Evolutionary conservation across 805 yeast genomes (phyloP).

Genomic region (Ascoidea asiatica): DNA sequence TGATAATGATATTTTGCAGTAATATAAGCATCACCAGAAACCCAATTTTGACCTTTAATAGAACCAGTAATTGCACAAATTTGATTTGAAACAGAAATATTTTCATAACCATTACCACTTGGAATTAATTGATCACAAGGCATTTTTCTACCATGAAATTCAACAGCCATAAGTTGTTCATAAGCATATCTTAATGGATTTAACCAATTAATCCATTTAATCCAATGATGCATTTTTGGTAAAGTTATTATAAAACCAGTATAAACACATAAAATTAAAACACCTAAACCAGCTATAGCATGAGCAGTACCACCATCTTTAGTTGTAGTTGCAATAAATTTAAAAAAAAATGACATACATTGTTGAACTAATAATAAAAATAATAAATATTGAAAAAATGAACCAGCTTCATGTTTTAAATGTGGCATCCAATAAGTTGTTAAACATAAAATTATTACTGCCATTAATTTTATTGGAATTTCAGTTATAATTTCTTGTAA

Average conservation of each 20-base stretch:
- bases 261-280: constrained; percentile 43
- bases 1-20: constrained; percentile 20
- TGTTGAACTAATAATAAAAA: constrained; percentile 32
- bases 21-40: constrained; percentile 39
- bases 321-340: constrained; percentile 36
- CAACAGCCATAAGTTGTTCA: constrained; percentile 43
- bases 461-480: constrained; percentile 35
- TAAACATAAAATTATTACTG: constrained; percentile 23
- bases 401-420: constrained; percentile 37
- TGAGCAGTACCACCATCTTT: constrained; percentile 43
- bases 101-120: constrained; percentile 38
- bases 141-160: constrained; percentile 41
- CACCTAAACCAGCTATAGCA: constrained; percentile 37
- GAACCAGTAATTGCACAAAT: constrained; percentile 45
- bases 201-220: constrained; percentile 41
- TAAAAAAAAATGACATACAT: constrained; percentile 39
- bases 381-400: constrained; percentile 34
- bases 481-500: constrained; percentile 39
- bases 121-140: constrained; percentile 38
- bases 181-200: constrained; percentile 35
- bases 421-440: constrained; percentile 38
- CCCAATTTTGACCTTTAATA: constrained; percentile 26
- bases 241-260: constrained; percentile 26
- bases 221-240: constrained; percentile 19
- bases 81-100: constrained; percentile 23